Base-by-base conservation (phyloP, 768 basidiomycete genomes). In the Hysterangium stoloniferum region DNA sequence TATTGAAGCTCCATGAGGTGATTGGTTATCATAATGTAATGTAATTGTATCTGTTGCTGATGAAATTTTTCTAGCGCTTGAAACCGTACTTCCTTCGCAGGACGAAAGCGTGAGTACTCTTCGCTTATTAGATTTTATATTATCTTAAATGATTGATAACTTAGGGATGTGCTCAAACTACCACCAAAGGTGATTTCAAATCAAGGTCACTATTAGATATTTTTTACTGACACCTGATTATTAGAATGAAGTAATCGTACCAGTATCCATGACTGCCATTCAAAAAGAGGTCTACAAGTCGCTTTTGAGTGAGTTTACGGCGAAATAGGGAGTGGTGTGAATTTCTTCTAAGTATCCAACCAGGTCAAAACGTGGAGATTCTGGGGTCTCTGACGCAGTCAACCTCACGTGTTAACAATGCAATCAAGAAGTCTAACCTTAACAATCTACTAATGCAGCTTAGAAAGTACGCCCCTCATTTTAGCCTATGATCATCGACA, bases 51-150 rank as follows among this genome's bases (percentile, higher is more conserved):
- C 13, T 22, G 17, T 41, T 41, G 4, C 7, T 42, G 19, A 19
- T 20, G 2, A 1, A 27, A 12, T 4, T 42, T 15, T 20, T 25
- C 22, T 1, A 51, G 49, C 24, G 12, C 19, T 42, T 51, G 15
- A 66, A 68, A 56, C 94, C 92, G 0, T 96, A 97, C 61, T 96
- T 98, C 68, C 69, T 99, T 29, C 84, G 96, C 13, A 82, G 96
- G 15, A 80, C 91, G 58, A 99, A 99, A 69, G 84, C 84, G 49
- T 51, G 13, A 29, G 49, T 40, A 6, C 15, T 3, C 8, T 15
- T 17, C n/a, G 5, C 28, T 4, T 42, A 19, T 15, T 31, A 29
- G 11, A 24, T 4, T 45, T 41, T n/a, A 27, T n/a, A 4, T 19
- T 22, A 17, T 42, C 19, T 31, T 29, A 11, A 29, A 12, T 13